A percentile compares a stretch with the other conserved stretches of the same genome.
Evolutionary conservation across 2,329 filamentous ascomycete species (phyloP).

Genomic region (Colletotrichum melonis): DNA sequence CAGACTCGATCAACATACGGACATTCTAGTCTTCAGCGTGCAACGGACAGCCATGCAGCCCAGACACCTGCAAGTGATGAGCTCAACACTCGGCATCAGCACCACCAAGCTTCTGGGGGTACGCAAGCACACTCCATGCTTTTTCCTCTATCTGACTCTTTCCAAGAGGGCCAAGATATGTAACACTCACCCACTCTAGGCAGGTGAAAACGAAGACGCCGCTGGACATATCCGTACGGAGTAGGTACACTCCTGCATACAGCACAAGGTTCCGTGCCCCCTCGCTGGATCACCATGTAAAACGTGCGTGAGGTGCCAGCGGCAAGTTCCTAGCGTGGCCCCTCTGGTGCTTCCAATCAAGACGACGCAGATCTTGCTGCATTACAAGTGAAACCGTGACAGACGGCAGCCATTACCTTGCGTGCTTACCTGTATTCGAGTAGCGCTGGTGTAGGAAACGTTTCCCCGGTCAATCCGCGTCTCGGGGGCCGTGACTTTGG

Average conservation of each 20-base stretch:
- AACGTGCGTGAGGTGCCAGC: not conserved
- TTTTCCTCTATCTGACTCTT: not conserved
- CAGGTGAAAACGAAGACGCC: not conserved
- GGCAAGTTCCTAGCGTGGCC: not conserved
- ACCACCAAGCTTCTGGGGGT: not conserved
- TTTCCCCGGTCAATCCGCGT: not conserved
- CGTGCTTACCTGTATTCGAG: not conserved
- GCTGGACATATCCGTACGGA: too few species aligned
- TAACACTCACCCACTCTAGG: not conserved
- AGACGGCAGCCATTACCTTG: not conserved
- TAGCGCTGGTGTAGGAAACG: not conserved
- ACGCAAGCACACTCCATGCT: not conserved
- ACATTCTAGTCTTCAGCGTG: too few species aligned
- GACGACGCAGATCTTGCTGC: not conserved
- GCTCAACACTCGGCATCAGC: not conserved
- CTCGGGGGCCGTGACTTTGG: not conserved
- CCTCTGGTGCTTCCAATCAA: not conserved
- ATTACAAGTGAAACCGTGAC: not conserved
- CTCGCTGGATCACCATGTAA: not conserved
- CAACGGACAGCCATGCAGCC: too few species aligned
- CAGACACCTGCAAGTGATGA: not conserved
- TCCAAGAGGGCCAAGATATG: not conserved
- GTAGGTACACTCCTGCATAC: not conserved
- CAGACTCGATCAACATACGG: not conserved
- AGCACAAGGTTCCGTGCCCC: not conserved